These are phyloP conservation scores for Mucor circinelloides DNA, from an alignment of 371 early-diverging fungal genomes.

Conservation along the genomic window DNA sequence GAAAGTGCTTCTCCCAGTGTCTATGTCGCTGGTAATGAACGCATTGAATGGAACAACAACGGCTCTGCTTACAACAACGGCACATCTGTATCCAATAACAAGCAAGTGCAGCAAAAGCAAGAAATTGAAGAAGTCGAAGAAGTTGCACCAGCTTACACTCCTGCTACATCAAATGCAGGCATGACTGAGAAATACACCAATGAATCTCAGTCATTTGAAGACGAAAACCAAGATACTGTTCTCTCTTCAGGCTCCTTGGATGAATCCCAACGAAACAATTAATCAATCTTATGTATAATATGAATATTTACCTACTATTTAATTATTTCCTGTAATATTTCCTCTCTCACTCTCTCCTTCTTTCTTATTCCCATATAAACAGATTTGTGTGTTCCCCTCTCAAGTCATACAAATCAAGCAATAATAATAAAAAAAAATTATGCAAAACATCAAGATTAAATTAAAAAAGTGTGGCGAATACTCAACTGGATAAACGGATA, in stretches of 20 bases:
- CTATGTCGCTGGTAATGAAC: slow-evolving; percentile 36
- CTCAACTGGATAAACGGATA: no score
- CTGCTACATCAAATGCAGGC: background rate
- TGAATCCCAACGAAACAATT: background rate
- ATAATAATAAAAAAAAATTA: no score
- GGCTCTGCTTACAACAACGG: background rate
- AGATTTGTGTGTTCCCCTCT: no score
- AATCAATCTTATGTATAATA: background rate
- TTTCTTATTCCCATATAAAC: no score
- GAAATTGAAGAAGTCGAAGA: slow-evolving; percentile 5
- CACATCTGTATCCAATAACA: background rate
- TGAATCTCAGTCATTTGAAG: slow-evolving; percentile 19
- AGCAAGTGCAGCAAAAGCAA: slow-evolving; percentile 1
- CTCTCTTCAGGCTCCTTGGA: slow-evolving; percentile 28
- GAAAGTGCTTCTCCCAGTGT: slow-evolving; percentile 17
- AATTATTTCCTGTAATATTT: background rate
- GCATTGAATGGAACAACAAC: slow-evolving; percentile 29
- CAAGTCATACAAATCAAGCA: no score
- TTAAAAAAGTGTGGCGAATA: no score
- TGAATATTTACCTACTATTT: background rate
- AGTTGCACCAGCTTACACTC: slow-evolving; percentile 13
- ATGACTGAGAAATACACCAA: background rate
- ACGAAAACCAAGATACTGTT: slow-evolving; percentile 31
- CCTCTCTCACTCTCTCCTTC: background rate
- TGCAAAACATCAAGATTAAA: no score